Conservation (phyloP, 2,329 filamentous ascomycete species). For the Trichoderma brevicompactum region DNA sequence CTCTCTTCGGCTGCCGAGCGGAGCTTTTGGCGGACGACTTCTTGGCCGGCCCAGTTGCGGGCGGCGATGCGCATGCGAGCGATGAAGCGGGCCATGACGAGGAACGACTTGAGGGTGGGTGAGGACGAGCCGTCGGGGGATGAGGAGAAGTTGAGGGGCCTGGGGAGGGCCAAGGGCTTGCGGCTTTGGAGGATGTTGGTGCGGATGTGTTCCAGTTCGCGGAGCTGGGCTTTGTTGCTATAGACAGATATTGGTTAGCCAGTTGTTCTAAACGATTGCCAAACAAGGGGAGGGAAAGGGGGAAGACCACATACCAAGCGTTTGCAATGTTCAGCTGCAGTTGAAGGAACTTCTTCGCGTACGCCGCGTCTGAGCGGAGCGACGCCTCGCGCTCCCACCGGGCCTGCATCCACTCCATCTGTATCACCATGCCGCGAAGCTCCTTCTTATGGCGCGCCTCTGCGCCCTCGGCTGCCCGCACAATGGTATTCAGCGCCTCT, state of each 20-base stretch:
- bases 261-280: not conserved
- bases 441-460: slow-evolving; percentile 75
- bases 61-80: slow-evolving; percentile 56
- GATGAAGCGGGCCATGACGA: slow-evolving; percentile 56
- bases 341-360: slow-evolving; percentile 82
- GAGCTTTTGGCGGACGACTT: slow-evolving; percentile 54
- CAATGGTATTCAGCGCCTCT: slow-evolving; percentile 60
- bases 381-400: slow-evolving; percentile 78
- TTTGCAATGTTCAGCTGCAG: slow-evolving; percentile 82
- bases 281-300: not conserved
- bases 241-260: slow-evolving; percentile 26
- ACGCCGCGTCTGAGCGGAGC: slow-evolving; percentile 79
- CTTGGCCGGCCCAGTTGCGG: slow-evolving; percentile 55
- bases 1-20: slow-evolving; percentile 54
- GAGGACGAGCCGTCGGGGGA: slow-evolving; percentile 28
- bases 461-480: slow-evolving; percentile 62
- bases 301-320: slow-evolving; percentile 73
- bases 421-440: slow-evolving; percentile 79
- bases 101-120: slow-evolving; percentile 50
- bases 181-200: slow-evolving; percentile 48
- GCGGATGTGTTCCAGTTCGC: slow-evolving; percentile 80
- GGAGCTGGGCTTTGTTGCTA: slow-evolving; percentile 91
- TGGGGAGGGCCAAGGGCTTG: slow-evolving; percentile 42
- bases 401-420: slow-evolving; percentile 89
- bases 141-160: slow-evolving; percentile 31